Percentiles rank a stretch among this genome's conserved stretches.
Conservation (phyloP, 106 monocot species). For the Iris macrosiphon region DNA sequence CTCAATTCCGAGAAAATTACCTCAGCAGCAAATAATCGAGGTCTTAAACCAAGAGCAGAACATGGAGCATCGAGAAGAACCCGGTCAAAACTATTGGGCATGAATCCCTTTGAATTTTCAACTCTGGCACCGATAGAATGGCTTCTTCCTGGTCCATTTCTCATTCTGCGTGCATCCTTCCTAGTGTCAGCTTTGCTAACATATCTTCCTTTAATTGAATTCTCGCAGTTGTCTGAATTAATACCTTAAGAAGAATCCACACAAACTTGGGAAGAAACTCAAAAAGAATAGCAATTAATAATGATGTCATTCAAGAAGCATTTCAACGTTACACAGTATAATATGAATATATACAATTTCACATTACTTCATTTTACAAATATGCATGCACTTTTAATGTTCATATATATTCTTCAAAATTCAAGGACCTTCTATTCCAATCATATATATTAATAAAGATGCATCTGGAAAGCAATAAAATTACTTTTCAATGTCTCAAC, state of each 20-base stretch:
- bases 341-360: no score
- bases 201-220: constrained; percentile 14
- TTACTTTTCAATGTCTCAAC: no score
- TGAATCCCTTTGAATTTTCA: constrained; percentile 68
- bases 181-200: constrained; percentile 28
- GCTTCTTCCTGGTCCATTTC: constrained; percentile 88
- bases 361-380: no score
- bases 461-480: no score
- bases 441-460: no score
- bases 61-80: constrained; percentile 97
- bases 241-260: no score
- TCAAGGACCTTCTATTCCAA: no score
- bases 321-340: not conserved
- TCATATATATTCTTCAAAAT: no score
- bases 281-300: not conserved
- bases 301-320: not conserved
- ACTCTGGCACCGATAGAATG: constrained; percentile 46
- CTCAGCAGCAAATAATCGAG: constrained; percentile 89
- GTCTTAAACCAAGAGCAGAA: constrained; percentile 95
- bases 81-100: constrained; percentile 80
- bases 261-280: no score
- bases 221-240: constrained; percentile 19
- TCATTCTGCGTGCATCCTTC: constrained; percentile 31
- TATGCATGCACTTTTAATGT: no score
- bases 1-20: no score